Evolutionary conservation across 371 early-diverging fungal genomes (phyloP).

Genomic region (Haplosporangium sp.): DNA sequence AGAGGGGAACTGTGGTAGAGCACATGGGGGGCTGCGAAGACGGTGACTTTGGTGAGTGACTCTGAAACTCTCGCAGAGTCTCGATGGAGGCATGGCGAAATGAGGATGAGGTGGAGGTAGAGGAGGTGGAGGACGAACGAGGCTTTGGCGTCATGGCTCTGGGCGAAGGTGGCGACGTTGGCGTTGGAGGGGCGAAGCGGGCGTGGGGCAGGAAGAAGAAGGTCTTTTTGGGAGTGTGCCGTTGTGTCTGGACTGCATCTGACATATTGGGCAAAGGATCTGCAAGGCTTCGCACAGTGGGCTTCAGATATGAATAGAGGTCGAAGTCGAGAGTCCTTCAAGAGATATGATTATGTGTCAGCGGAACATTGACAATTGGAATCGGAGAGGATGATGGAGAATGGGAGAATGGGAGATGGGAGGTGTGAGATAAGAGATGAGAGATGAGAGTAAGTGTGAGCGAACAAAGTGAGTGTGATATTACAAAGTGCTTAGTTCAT

Average conservation of each 20-base stretch:
- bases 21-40: background rate
- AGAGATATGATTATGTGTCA: no score
- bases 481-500: no score
- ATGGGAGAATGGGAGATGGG: no score
- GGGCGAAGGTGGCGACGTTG: slow-evolving; percentile 39
- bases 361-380: no score
- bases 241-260: slow-evolving; percentile 10
- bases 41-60: slow-evolving; percentile 2
- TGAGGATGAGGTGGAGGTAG: slow-evolving; percentile 11
- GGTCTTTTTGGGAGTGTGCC: slow-evolving; percentile 13
- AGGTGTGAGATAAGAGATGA: no score
- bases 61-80: background rate
- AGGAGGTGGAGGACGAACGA: slow-evolving; percentile 1
- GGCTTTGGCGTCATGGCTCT: slow-evolving; percentile 1
- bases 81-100: slow-evolving; percentile 8
- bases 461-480: no score
- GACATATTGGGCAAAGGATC: slow-evolving; percentile 1
- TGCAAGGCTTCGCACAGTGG: no score
- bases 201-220: slow-evolving; percentile 23
- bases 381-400: no score
- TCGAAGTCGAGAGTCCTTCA: no score
- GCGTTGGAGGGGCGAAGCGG: slow-evolving; percentile 27
- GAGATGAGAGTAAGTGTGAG: no score
- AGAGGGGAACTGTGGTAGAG: background rate
- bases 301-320: no score